phyloP scores from a whole-genome alignment of 208 protist genomes.

The Zelonia costaricensis region DNA sequence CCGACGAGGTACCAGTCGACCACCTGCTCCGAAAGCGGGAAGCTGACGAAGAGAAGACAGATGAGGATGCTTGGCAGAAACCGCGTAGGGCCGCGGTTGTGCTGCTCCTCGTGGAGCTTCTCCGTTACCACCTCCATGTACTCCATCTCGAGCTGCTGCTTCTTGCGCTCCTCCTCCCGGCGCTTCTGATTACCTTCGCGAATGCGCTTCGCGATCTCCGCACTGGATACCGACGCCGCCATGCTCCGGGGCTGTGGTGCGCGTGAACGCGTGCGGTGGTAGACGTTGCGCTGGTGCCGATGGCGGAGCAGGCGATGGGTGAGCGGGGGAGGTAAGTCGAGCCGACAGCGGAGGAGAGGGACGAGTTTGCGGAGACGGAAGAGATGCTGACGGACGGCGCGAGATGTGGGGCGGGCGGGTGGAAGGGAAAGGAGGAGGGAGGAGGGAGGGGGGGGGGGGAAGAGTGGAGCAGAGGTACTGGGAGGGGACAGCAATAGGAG shows the following conservation, averaged over 20 bases:
- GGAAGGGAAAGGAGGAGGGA: background rate
- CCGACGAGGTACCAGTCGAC: conserved; percentile 79
- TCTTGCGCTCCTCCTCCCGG: conserved; percentile 53
- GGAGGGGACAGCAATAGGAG: conserved; percentile 7
- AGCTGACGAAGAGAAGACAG: conserved; percentile 75
- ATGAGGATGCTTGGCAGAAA: conserved; percentile 78
- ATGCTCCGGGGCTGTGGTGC: background rate
- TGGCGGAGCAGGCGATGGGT: too few relatives aligned
- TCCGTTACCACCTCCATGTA: conserved; percentile 45
- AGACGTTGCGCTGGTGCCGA: too few relatives aligned
- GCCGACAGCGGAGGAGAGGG: too few relatives aligned
- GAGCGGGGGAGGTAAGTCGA: too few relatives aligned
- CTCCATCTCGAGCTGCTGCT: conserved; percentile 62
- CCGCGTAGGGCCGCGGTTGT: conserved; percentile 15
- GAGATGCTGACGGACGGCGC: background rate
- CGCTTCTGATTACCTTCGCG: conserved; percentile 57
- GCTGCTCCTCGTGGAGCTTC: conserved; percentile 18
- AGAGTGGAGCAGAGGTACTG: background rate
- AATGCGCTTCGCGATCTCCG: conserved; percentile 66
- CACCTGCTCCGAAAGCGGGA: conserved; percentile 72
- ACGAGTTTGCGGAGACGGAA: too few relatives aligned
- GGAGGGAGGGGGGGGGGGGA: background rate
- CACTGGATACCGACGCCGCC: conserved; percentile 14
- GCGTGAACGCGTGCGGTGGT: background rate
- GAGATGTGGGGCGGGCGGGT: too few relatives aligned